Evolutionary conservation across 2,329 filamentous ascomycete genomes (phyloP), one percentile per base, ranked within the genome.

Genomic region (Parastagonospora nodorum): DNA sequence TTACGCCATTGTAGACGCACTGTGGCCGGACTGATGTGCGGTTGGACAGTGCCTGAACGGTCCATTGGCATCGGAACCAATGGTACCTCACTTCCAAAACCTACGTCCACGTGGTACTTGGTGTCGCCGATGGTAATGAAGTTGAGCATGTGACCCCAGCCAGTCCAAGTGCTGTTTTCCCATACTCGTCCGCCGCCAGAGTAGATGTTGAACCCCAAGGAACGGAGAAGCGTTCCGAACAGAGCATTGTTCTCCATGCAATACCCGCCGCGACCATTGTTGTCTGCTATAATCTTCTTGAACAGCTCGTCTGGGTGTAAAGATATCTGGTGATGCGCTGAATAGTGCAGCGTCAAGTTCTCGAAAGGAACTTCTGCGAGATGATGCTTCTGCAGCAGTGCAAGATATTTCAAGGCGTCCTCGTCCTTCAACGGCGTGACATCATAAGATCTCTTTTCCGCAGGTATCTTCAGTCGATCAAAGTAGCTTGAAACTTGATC

Each of bases 171-270:
- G 4, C 54, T 56, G 2, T 51, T 63, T 33, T 66, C 53, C 15
- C 61, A 71, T n/a, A 79, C 75, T 9, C 76, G 64, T 2, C 69
- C 76, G 7, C 73, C 77, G 11, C 68, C 74, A 31, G 72, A 71
- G 39, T 72, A 74, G 12, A 78, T 51, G 16, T 66, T 67, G 57
- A 78, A 85, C 0, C 82, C 82, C 31, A 86, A 60, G 1, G 76
- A 80, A 36, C 76, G 72, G 39, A 86, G 62, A 10, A 85, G 69
- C 3, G 75, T 77, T 6, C 75, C 77, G 51, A 86, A 80, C 29
- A 86, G 68, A 3, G 71, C 68, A 39, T 84, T 84, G 55, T 80
- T 83, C 66, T 86, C 83, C 81, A 86, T 84, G 63, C 83, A 86
- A 53, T 85, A 84, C 1, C 84, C 84, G 24, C 84, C 83, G 29